These are phyloP conservation scores for Geosmithia putterillii DNA, from an alignment of 2,329 filamentous ascomycete species.

Conservation along the genomic window DNA sequence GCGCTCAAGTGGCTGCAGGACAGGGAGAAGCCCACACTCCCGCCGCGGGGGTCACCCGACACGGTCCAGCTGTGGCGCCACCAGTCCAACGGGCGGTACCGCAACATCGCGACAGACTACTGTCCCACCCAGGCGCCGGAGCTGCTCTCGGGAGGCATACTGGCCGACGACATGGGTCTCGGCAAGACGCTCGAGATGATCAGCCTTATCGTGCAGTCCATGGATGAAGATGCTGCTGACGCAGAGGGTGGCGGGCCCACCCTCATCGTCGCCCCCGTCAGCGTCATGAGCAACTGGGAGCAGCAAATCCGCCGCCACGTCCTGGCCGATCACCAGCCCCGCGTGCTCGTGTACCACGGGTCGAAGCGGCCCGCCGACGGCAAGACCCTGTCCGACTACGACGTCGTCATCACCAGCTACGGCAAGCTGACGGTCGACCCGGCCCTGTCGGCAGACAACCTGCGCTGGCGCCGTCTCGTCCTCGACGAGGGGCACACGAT, in stretches of 20 bases:
- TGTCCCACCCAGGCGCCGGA: conserved; percentile 42
- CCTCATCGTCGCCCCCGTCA: conserved; percentile 69
- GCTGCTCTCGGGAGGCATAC: conserved; percentile 68
- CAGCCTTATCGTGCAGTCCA: conserved; percentile 56
- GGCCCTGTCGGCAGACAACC: conserved; percentile 18
- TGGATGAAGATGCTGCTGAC: neutral
- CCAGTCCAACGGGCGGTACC: conserved; percentile 33
- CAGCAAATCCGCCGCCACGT: conserved; percentile 68
- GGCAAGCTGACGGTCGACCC: conserved; percentile 56
- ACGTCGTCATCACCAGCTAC: conserved; percentile 78
- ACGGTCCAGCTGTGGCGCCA: conserved; percentile 68
- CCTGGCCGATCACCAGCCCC: conserved; percentile 46
- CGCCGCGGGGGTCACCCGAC: conserved; percentile 43
- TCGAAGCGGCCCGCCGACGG: conserved; percentile 37
- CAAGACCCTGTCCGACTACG: conserved; percentile 48
- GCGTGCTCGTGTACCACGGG: conserved; percentile 65
- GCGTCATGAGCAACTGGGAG: conserved; percentile 86
- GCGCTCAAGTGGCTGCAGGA: conserved; percentile 71
- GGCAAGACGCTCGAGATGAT: conserved; percentile 70
- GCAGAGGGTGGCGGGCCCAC: conserved; percentile 44
- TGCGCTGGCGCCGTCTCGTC: conserved; percentile 68
- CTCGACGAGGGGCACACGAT: conserved; percentile 78
- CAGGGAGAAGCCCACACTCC: conserved; percentile 60
- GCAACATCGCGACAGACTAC: conserved; percentile 51
- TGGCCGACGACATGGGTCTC: conserved; percentile 33